A percentile compares a stretch with the other conserved stretches of the same genome.
These are phyloP conservation scores for Quercus lobata DNA, from an alignment of 331 rosid genomes.

Conservation along the genomic window DNA sequence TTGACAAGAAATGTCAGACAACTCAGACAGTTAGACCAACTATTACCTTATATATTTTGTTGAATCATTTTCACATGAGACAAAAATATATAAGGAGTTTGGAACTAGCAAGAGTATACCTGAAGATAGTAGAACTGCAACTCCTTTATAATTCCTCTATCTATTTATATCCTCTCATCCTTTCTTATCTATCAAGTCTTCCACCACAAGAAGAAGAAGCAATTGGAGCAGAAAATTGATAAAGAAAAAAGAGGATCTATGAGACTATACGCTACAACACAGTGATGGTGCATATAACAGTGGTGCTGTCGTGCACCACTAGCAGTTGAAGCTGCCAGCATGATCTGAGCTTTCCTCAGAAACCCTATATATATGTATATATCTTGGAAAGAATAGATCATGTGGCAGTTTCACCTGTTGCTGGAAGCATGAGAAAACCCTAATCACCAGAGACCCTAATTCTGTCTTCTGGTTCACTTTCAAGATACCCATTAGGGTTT, in stretches of 20 bases:
- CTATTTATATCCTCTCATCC: conserved; percentile 35
- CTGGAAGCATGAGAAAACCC: conserved; percentile 39
- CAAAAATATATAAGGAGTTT: conserved; percentile 2
- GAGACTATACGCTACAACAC: background rate
- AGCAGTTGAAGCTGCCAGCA: conserved; percentile 97
- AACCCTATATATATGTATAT: background rate
- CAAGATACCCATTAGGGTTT: conserved; percentile 20
- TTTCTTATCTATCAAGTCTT: conserved; percentile 24
- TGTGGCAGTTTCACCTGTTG: conserved; percentile 67
- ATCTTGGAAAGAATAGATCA: conserved; percentile 49
- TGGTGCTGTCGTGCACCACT: conserved; percentile 39
- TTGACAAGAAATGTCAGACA: background rate
- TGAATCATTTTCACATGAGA: conserved; percentile 5
- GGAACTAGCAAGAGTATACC: conserved; percentile 12
- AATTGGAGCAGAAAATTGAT: background rate
- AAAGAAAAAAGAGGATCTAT: background rate
- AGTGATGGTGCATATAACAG: background rate
- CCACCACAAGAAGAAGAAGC: background rate
- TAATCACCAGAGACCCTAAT: conserved; percentile 18
- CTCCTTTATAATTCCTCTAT: background rate
- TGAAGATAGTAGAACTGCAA: conserved; percentile 1
- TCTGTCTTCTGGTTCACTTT: background rate
- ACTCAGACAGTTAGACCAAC: background rate
- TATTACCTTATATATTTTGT: background rate
- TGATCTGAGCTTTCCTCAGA: conserved; percentile 55